phyloP scores from a whole-genome alignment of 371 early-diverging fungal genomes.

The Actinomucor elegans region DNA sequence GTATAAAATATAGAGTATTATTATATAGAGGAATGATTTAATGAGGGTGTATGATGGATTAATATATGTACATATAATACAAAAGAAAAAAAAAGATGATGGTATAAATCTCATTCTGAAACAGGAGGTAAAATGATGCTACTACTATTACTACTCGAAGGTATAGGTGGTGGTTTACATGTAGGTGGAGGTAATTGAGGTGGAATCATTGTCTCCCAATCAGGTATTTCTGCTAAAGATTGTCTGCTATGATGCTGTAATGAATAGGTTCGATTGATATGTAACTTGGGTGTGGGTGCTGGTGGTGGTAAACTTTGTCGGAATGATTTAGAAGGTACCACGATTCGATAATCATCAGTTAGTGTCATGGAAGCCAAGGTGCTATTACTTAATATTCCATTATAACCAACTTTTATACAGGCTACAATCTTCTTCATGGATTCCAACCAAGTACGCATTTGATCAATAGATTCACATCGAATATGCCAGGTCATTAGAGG shows the following conservation, averaged over 20 bases:
- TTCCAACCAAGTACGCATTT: constrained; percentile 40
- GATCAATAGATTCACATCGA: constrained; percentile 36
- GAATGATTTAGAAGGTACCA: constrained; percentile 8
- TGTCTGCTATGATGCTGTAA: constrained; percentile 16
- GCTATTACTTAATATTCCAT: constrained; percentile 17
- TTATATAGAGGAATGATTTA: too few relatives aligned
- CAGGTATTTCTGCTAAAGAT: constrained; percentile 38
- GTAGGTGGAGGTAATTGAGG: constrained; percentile 43
- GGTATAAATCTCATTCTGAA: constrained; percentile 26
- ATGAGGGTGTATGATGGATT: too few relatives aligned
- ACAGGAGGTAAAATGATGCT: constrained; percentile 16
- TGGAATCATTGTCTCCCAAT: constrained; percentile 39
- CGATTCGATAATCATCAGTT: constrained; percentile 35
- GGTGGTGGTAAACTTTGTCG: constrained; percentile 14
- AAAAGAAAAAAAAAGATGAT: too few relatives aligned
- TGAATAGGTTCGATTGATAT: constrained; percentile 24
- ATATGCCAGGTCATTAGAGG: constrained; percentile 42
- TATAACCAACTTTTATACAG: constrained; percentile 34
- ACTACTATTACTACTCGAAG: constrained; percentile 3
- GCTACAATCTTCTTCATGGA: constrained; percentile 44
- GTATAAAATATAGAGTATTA: too few relatives aligned
- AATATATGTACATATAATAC: too few relatives aligned
- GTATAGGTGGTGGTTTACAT: constrained; percentile 34
- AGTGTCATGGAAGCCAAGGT: constrained; percentile 23
- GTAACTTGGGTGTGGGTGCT: constrained; percentile 36